A percentile compares a stretch with the other conserved stretches of the same genome.
These are phyloP conservation scores for Oryza glumipatula DNA, from an alignment of 176 grass and related monocot species.

Conservation along the genomic window DNA sequence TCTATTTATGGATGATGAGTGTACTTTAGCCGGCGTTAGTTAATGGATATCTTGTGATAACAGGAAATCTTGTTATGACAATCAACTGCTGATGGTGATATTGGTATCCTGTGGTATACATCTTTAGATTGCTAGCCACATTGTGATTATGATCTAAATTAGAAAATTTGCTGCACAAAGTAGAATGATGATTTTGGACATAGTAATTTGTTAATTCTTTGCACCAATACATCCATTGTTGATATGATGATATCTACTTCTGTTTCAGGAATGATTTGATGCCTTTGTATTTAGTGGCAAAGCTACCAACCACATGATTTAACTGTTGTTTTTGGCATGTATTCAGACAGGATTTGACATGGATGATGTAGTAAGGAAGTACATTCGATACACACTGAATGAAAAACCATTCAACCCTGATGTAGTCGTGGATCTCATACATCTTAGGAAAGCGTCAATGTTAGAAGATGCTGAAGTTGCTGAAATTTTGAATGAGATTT, in stretches of 20 bases:
- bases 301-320: slow-evolving; percentile 8
- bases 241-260: slow-evolving; percentile 14
- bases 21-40: too few relatives aligned
- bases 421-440: slow-evolving; percentile 78
- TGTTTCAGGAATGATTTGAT: slow-evolving; percentile 8
- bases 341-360: slow-evolving; percentile 90
- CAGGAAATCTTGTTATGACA: slow-evolving; percentile 5
- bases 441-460: slow-evolving; percentile 87
- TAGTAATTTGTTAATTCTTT: slow-evolving; percentile 31
- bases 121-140: not conserved
- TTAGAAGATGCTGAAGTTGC: slow-evolving; percentile 80
- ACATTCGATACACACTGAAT: slow-evolving; percentile 92
- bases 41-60: not conserved
- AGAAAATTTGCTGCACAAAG: slow-evolving; percentile 1
- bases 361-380: slow-evolving; percentile 90
- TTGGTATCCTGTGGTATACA: not conserved
- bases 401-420: slow-evolving; percentile 85
- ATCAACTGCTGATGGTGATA: not conserved
- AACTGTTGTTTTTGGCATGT: slow-evolving; percentile 35
- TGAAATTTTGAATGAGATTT: slow-evolving; percentile 90
- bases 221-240: not conserved
- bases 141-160: not conserved
- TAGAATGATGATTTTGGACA: slow-evolving; percentile 24
- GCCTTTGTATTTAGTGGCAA: not conserved
- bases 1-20: not conserved